Evolutionary conservation across 2,329 filamentous ascomycete genomes (phyloP).

Genomic region (Trichoderma koningii): DNA sequence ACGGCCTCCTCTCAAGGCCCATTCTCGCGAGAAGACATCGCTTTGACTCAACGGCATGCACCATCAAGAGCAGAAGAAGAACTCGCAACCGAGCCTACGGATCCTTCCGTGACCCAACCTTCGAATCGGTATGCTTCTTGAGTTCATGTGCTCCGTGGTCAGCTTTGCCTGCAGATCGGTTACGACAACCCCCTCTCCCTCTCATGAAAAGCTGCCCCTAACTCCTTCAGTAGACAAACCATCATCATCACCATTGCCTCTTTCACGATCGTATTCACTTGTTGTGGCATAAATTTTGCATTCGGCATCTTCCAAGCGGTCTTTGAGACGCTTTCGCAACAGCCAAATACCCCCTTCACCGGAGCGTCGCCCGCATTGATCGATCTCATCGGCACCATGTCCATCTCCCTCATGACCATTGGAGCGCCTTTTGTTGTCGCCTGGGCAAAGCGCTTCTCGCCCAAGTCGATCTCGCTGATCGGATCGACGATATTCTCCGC

Average conservation of each 20-base stretch:
- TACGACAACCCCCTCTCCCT: not conserved
- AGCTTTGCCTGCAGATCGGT: not conserved
- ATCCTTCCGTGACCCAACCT: not conserved
- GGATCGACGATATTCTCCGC: slow-evolving; percentile 2
- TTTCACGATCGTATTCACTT: slow-evolving; percentile 16
- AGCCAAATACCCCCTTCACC: slow-evolving; percentile 10
- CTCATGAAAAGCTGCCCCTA: not conserved
- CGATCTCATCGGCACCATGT: slow-evolving; percentile 11
- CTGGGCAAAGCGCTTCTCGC: slow-evolving; percentile 20
- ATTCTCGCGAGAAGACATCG: slow-evolving; percentile 6
- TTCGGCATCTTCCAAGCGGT: slow-evolving; percentile 19
- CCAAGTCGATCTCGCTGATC: slow-evolving; percentile 1
- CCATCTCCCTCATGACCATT: slow-evolving; percentile 18
- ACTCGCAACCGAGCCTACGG: not conserved
- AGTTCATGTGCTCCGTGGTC: not conserved
- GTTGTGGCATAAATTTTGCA: slow-evolving; percentile 16
- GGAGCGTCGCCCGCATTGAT: slow-evolving; percentile 14
- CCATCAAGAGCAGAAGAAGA: slow-evolving; percentile 6
- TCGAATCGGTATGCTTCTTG: slow-evolving; percentile 23
- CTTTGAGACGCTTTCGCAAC: slow-evolving; percentile 11
- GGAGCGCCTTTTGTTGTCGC: slow-evolving; percentile 18
- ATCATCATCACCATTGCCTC: slow-evolving; percentile 11
- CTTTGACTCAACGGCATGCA: slow-evolving; percentile 10
- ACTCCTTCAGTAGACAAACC: slow-evolving; percentile 7
- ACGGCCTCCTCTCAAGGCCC: not conserved